Base-by-base conservation (phyloP, 176 grass and related monocot species). In the Zizania latifolia region DNA sequence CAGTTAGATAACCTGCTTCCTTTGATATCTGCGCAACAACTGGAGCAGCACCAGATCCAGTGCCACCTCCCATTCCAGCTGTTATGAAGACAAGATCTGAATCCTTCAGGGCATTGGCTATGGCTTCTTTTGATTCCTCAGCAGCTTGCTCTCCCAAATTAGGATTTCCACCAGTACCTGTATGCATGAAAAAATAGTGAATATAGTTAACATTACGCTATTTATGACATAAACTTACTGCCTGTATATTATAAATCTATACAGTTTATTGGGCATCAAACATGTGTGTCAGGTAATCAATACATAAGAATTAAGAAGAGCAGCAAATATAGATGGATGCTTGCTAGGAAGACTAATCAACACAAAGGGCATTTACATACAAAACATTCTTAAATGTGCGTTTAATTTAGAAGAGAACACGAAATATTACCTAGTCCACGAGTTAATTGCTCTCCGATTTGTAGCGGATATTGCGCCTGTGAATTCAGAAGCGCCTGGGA, bases 1-100 rank as follows among this genome's bases (percentile, higher is more conserved):
- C 91, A 45, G 91, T 99, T 36, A 99, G 89, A 89, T 99, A 94
- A 76, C 95, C 95, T 3, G 91, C 95, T 78, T 99, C 91, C 72
- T 88, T 99, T 80, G 95, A 88, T 84, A 99, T 92, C 79, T 94
- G 91, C 26, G 89, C 95, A 83, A 99, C 95, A 89, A 99, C 91
- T 68, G 95, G 95, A 90, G 92, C 92, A 86, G 95, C 95, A 77
- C 89, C 91, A 2, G 95, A 99, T 44, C 95, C 95, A 28, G 91
- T 94, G 65, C 91, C 91, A 14, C 95, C 95, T 62, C 95, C 95
- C 95, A 99, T 94, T 43, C 95, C 89, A 17, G 95, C 95, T 22
- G 95, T 99, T 83, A 99, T 90, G 69, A 99, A 99, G 10, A 94
- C 89, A 55, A 99, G 87, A 62, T 99, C 95, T 30, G 95, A 92